Evolutionary conservation across 768 basidiomycete genomes (phyloP).

Genomic region (Tulasnella sp.): DNA sequence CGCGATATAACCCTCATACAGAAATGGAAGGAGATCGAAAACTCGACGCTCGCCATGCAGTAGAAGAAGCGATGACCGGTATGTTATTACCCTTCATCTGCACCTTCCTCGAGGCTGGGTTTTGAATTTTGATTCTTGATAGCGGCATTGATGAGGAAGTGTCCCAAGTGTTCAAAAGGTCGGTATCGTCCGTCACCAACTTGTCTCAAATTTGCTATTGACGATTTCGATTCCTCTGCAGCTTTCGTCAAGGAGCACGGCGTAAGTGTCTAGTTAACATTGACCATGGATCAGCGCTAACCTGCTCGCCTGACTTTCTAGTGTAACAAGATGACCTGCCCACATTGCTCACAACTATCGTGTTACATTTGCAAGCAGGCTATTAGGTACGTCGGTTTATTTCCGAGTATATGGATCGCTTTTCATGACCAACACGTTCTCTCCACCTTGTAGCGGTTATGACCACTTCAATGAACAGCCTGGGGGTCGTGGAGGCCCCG

Average conservation of each 20-base stretch:
- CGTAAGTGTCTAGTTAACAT: constrained; percentile 33
- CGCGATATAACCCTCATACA: constrained; percentile 23
- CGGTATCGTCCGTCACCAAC: constrained; percentile 17
- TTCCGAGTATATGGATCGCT: neutral
- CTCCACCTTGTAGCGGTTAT: constrained; percentile 46
- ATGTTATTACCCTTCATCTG: constrained; percentile 21
- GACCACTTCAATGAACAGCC: constrained; percentile 49
- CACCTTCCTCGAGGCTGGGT: neutral
- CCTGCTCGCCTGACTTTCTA: constrained; percentile 25
- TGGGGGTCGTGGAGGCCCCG: constrained; percentile 20
- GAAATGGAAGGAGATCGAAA: constrained; percentile 68
- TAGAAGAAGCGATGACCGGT: constrained; percentile 90
- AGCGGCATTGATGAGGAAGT: constrained; percentile 73
- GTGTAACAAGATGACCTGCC: constrained; percentile 91
- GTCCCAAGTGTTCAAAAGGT: constrained; percentile 81
- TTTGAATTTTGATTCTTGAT: constrained; percentile 33
- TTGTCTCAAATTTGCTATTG: constrained; percentile 4
- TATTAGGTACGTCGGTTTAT: constrained; percentile 30
- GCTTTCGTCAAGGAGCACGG: constrained; percentile 73
- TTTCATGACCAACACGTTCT: no score
- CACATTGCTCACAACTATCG: constrained; percentile 57
- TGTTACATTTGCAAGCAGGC: constrained; percentile 77
- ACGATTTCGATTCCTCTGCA: constrained; percentile 25
- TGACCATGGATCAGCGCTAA: constrained; percentile 13
- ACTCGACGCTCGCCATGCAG: constrained; percentile 59